Evolutionary conservation across 2,329 filamentous ascomycete genomes (phyloP).

Genomic region (Leptographium lundbergii): DNA sequence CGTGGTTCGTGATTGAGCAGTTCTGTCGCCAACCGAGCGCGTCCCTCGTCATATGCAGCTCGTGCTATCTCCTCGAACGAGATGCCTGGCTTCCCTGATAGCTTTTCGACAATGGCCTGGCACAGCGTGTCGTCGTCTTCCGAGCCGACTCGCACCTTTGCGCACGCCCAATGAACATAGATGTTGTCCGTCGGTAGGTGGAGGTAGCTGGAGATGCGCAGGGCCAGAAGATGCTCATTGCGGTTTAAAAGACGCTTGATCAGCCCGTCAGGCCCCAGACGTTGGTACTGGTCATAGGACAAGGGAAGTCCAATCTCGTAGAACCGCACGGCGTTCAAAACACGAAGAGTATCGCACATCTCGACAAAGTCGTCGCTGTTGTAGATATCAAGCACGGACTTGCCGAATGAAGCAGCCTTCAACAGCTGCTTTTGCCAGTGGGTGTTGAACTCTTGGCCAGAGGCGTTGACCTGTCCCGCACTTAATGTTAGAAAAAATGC

Average conservation of each 20-base stretch:
- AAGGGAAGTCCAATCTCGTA: conserved; percentile 84
- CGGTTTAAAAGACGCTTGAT: conserved; percentile 76
- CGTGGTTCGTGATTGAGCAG: conserved; percentile 87
- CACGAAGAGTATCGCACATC: conserved; percentile 87
- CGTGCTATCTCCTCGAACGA: conserved; percentile 92
- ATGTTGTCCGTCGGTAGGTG: conserved; percentile 78
- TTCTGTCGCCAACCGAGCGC: conserved; percentile 76
- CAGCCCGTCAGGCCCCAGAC: conserved; percentile 80
- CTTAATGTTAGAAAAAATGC: neutral
- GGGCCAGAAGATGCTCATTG: conserved; percentile 79
- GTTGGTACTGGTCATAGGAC: conserved; percentile 87
- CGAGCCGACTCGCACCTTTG: conserved; percentile 76
- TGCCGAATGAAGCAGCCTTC: conserved; percentile 95
- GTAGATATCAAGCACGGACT: conserved; percentile 92
- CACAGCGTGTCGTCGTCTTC: conserved; percentile 86
- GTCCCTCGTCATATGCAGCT: conserved; percentile 87
- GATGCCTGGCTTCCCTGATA: conserved; percentile 80
- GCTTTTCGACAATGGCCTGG: conserved; percentile 69
- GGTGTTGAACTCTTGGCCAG: conserved; percentile 78
- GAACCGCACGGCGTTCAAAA: conserved; percentile 83
- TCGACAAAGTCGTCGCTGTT: conserved; percentile 98
- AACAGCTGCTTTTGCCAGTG: conserved; percentile 92
- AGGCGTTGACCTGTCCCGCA: conserved; percentile 54
- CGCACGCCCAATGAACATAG: conserved; percentile 92
- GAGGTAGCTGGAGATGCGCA: conserved; percentile 79